These are phyloP conservation scores for Colletotrichum sp. DNA, from an alignment of 2,329 filamentous ascomycete genomes.

Conservation along the genomic window DNA sequence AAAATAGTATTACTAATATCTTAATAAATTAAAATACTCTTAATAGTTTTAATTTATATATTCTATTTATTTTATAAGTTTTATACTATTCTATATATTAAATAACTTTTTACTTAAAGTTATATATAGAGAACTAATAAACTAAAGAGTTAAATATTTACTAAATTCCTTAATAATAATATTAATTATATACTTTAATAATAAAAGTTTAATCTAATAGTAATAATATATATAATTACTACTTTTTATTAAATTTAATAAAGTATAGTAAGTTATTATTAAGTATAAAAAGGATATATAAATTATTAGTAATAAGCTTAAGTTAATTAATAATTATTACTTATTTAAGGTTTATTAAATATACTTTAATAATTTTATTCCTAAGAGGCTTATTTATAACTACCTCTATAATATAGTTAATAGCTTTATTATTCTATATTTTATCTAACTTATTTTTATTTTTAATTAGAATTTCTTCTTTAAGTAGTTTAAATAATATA, in stretches of 20 bases:
- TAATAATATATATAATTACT: neutral
- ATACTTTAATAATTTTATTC: neutral
- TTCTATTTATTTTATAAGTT: too few relatives aligned
- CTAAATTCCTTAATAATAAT: neutral
- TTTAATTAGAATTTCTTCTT: neutral
- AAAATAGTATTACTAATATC: rapidly evolving
- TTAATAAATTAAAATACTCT: too few relatives aligned
- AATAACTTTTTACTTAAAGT: neutral
- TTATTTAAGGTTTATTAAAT: neutral
- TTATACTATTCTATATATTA: too few relatives aligned
- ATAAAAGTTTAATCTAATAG: rapidly evolving
- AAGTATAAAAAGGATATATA: rapidly evolving
- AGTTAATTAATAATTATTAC: neutral
- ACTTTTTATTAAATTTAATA: too few relatives aligned
- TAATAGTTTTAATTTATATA: too few relatives aligned
- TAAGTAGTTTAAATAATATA: neutral
- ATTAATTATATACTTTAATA: neutral
- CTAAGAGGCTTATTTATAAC: neutral
- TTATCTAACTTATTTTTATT: neutral
- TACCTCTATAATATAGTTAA: neutral
- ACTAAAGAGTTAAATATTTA: neutral
- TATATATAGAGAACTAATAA: neutral
- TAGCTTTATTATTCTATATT: neutral
- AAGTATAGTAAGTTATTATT: too few relatives aligned
- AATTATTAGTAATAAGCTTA: neutral